A percentile compares a stretch with the other conserved stretches of the same genome.
These are phyloP conservation scores for Citrus hindsii DNA, from an alignment of 345 rosid genomes.

Conservation along the genomic window DNA sequence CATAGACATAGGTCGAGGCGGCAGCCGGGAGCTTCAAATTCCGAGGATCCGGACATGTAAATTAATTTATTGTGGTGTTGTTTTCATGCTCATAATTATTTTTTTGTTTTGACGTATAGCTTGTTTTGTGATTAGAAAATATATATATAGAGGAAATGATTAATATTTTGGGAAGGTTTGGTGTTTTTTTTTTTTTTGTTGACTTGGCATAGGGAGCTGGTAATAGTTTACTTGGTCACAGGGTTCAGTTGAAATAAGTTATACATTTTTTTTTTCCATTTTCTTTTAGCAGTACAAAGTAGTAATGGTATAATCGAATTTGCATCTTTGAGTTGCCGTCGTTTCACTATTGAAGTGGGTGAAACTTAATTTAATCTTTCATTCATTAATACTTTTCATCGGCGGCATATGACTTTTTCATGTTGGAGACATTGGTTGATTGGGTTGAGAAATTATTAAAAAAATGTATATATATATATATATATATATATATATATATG, in stretches of 20 bases:
- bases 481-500: too few species aligned
- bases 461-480: too few species aligned
- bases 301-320: too few species aligned
- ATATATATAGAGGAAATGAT: too few species aligned
- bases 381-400: too few species aligned
- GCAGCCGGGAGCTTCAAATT: conserved; percentile 5
- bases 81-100: background rate
- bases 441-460: too few species aligned
- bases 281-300: background rate
- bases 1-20: conserved; percentile 28
- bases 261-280: too few species aligned
- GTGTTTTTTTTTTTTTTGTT: background rate
- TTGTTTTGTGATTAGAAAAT: background rate
- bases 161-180: background rate
- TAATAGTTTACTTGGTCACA: background rate
- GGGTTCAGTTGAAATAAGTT: background rate
- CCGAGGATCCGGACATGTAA: conserved; percentile 5
- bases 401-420: too few species aligned
- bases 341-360: too few species aligned
- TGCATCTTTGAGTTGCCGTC: background rate
- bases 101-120: background rate
- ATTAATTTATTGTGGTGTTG: background rate
- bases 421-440: too few species aligned
- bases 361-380: too few species aligned
- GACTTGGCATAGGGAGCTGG: background rate